phyloP scores from a whole-genome alignment of 805 yeast species.

The Lipomyces oligophaga region DNA sequence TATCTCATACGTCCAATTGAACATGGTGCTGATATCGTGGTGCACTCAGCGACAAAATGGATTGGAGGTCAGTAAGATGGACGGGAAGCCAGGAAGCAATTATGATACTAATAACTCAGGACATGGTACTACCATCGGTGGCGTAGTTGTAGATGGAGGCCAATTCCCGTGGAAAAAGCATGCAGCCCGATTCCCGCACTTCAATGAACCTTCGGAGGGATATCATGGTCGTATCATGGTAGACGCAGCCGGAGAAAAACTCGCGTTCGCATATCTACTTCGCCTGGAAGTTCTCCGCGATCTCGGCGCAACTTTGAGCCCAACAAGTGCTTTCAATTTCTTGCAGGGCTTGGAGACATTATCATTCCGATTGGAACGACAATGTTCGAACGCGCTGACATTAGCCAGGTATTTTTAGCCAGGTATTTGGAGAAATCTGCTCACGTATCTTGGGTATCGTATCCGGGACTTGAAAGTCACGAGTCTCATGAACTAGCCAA shows the following conservation, averaged over 20 bases:
- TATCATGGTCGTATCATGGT: slow-evolving; percentile 84
- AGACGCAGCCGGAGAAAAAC: slow-evolving; percentile 70
- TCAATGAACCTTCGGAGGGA: slow-evolving; percentile 85
- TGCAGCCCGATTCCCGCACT: slow-evolving; percentile 87
- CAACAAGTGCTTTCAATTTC: slow-evolving; percentile 81
- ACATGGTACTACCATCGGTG: slow-evolving; percentile 92
- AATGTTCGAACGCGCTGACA: slow-evolving; percentile 72
- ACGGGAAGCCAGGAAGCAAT: neutral
- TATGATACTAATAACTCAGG: slow-evolving; percentile 35
- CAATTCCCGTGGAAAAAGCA: slow-evolving; percentile 86
- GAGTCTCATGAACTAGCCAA: slow-evolving; percentile 77
- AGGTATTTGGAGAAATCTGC: slow-evolving; percentile 65
- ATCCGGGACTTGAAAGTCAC: slow-evolving; percentile 79
- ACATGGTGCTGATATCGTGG: slow-evolving; percentile 87
- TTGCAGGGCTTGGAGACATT: slow-evolving; percentile 92
- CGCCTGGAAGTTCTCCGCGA: slow-evolving; percentile 87
- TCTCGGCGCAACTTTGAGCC: slow-evolving; percentile 83
- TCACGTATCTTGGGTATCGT: slow-evolving; percentile 83
- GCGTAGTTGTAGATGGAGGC: slow-evolving; percentile 85
- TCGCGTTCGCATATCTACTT: slow-evolving; percentile 71
- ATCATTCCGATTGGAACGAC: slow-evolving; percentile 91
- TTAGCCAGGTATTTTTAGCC: slow-evolving; percentile 76
- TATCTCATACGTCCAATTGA: slow-evolving; percentile 77
- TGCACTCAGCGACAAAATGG: slow-evolving; percentile 96
- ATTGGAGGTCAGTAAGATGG: slow-evolving; percentile 54